Conservation (phyloP, 2,329 filamentous ascomycete genomes). For the Parastagonospora avenae region DNA sequence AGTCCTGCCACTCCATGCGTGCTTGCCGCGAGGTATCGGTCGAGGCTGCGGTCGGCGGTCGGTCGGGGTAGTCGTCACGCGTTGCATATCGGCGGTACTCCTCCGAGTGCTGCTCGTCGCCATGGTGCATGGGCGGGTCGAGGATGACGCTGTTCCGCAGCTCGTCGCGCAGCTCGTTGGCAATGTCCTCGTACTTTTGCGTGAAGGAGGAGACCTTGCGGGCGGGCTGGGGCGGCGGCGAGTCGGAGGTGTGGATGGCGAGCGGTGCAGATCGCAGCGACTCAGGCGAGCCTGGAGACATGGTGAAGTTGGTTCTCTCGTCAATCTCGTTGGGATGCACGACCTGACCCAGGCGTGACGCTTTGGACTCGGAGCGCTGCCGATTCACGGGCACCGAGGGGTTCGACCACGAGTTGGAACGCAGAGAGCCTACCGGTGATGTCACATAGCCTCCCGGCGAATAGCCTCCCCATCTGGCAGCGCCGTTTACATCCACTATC, state of each 20-base stretch:
- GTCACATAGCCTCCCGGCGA: slow-evolving; percentile 71
- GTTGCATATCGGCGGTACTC: slow-evolving; percentile 13
- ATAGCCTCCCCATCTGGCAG: slow-evolving; percentile 71
- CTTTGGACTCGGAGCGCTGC: slow-evolving; percentile 48
- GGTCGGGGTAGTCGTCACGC: slow-evolving; percentile 44
- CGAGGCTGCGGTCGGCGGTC: slow-evolving; percentile 60
- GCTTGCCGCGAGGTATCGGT: slow-evolving; percentile 69
- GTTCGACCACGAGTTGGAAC: slow-evolving; percentile 54
- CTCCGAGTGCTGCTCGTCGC: slow-evolving; percentile 10
- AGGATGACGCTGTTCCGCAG: slow-evolving; percentile 28
- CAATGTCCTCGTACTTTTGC: slow-evolving; percentile 44
- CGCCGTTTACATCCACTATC: slow-evolving; percentile 72
- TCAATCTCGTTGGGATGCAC: slow-evolving; percentile 44
- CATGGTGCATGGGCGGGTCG: slow-evolving; percentile 9
- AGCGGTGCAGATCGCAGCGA: slow-evolving; percentile 13
- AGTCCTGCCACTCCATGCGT: slow-evolving; percentile 73
- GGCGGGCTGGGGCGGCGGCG: slow-evolving; percentile 26
- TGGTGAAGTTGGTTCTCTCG: slow-evolving; percentile 10
- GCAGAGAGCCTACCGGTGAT: slow-evolving; percentile 67
- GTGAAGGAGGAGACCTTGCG: slow-evolving; percentile 45
- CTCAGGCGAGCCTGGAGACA: slow-evolving; percentile 20
- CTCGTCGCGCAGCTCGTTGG: slow-evolving; percentile 40
- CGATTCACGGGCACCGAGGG: slow-evolving; percentile 38
- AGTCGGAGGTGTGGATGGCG: slow-evolving; percentile 11
- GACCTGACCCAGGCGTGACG: slow-evolving; percentile 50